Evolutionary conservation across 148 eudicot species (phyloP), one percentile per base, ranked within the genome.

Genomic region (Chenopodium formosanum): DNA sequence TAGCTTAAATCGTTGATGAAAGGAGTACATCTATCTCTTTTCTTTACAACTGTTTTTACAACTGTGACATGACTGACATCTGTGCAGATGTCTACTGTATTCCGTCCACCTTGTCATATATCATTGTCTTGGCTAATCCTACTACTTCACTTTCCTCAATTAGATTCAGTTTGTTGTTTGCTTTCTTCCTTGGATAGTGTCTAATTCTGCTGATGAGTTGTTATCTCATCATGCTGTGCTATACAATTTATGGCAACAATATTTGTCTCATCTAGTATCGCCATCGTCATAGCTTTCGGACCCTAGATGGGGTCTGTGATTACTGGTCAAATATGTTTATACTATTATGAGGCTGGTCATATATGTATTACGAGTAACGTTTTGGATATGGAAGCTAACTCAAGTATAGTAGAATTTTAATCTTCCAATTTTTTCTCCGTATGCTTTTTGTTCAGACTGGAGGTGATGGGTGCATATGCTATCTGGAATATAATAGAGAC

Each of bases 391-490:
- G 40, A 40, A 23, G 66, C 8, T 19, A 72, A 44, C 12, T 10
- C 34, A 27, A 27, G 44, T 40, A 40, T 8, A 40, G 44, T 40
- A 53, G 20, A 58, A 19, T 20, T 31, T 66, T 84, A 14, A 52
- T 52, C 32, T 63, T 37, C 13, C 27, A 14, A 64, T 3, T 4
- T 56, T 37, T 48, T 63, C 46, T 75, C 48, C 13, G 1, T 82
- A 56, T 74, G 8, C 19, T 16, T 70, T 79, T 72, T 50, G 27
- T 83, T 82, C 90, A 96, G 98, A 92, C 95, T 66, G 99, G 99
- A 86, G 97, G 89, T 83, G 99, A 96, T 94, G 98, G 99, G 76
- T 96, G 99, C 90, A 92, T 94, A 80, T 96, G 99, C 92, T 89
- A 91, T 85, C 84, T 96, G 84, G 94, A 92, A 80, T 90, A 94